Evolutionary conservation across 2,329 filamentous ascomycete species (phyloP), one percentile per base, ranked within the genome.

Genomic region (Fusarium sp.): DNA sequence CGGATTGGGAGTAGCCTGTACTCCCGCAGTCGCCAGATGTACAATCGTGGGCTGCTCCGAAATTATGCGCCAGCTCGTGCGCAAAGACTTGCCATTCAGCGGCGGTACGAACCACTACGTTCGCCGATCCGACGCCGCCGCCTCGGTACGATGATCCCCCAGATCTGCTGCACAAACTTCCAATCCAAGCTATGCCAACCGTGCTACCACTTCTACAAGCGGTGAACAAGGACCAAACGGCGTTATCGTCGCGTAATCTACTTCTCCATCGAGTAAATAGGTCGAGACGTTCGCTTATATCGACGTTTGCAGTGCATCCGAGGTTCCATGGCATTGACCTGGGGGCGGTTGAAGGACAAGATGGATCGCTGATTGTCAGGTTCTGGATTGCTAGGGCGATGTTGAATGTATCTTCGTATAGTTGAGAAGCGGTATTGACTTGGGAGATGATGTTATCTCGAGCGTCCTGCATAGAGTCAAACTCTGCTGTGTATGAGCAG

Each of bases 51-150:
- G 56, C 32, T 1, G 68, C 68, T 2, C 68, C 68, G 32, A 71
- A 60, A 34, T 70, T 71, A 76, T 97, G 93, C 2, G 92, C 93
- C 3, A 89, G 88, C 77, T 97, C 93, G 74, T 97, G 93, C 21
- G 93, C 93, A 77, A 97, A 91, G 61, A 97, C 91, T 74, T 96
- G 92, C 93, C 93, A 97, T 75, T 96, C 92, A 4, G 87, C 89
- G 17, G 84, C 82, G 0, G 92, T 96, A 49, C 88, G 87, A 7
- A 93, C 88, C 17, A 97, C 91, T 2, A 71, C 67, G 73, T 97
- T 94, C 19, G 94, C 93, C 76, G 97, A 91, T 56, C 96, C 90
- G 0, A 64, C 96, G 90, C 93, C 92, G 94, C 76, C 95, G 90
- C 89, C 40, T 10, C 56, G 26, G 15, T 45, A 59, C 1, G 39